Conservation (phyloP, 768 basidiomycete species). For the Boletus barrowsii region DNA sequence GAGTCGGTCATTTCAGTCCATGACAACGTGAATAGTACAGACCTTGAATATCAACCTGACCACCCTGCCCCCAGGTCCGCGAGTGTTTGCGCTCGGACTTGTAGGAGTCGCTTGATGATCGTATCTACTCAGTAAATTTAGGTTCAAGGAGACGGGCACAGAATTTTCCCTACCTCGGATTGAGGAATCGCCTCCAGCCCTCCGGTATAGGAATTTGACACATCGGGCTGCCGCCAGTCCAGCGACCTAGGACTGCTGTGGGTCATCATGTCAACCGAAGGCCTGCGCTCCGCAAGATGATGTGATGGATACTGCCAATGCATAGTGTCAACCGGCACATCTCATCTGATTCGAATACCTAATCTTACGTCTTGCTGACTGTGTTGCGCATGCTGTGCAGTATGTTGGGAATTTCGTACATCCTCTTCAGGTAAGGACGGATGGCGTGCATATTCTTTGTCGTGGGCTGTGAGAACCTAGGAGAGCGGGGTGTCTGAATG, state of each 20-base stretch:
- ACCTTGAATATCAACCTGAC: constrained; percentile 34
- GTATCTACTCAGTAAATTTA: constrained; percentile 35
- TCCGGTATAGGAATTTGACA: constrained; percentile 28
- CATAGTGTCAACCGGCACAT: constrained; percentile 19
- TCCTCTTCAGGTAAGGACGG: constrained; percentile 32
- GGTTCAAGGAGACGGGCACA: constrained; percentile 14
- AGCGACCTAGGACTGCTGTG: constrained; percentile 34
- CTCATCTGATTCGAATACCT: constrained; percentile 9
- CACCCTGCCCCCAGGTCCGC: constrained; percentile 59
- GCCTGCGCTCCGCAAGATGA: constrained; percentile 32
- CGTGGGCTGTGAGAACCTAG: constrained; percentile 18
- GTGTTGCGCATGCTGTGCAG: constrained; percentile 26
- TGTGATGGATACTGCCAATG: constrained; percentile 31
- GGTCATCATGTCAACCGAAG: constrained; percentile 32
- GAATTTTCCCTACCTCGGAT: constrained; percentile 30
- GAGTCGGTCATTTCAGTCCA: constrained; percentile 7
- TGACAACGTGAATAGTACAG: constrained; percentile 9
- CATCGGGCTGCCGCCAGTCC: constrained; percentile 34
- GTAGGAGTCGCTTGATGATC: constrained; percentile 38
- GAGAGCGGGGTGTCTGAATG: constrained; percentile 6
- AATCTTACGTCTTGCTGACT: constrained; percentile 34
- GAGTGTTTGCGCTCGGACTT: constrained; percentile 54
- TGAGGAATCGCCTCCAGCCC: constrained; percentile 31
- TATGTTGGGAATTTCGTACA: constrained; percentile 27
- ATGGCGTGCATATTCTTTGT: constrained; percentile 34